Evolutionary conservation across 768 basidiomycete species (phyloP).

Genomic region (Tremella yokohamensis): DNA sequence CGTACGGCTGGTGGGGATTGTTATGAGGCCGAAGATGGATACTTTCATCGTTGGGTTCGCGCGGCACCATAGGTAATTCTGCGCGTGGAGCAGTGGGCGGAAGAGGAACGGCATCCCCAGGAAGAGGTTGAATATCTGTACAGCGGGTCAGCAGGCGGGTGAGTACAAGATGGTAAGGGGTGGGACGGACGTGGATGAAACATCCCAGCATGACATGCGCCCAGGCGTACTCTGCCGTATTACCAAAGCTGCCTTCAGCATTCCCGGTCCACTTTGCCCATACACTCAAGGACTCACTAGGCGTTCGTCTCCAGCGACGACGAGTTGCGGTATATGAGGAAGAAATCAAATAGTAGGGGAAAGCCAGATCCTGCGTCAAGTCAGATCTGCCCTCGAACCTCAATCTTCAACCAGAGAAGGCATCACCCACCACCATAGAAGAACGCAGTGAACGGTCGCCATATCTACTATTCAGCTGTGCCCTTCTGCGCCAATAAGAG

Average conservation of each 20-base stretch:
- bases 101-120: conserved; percentile 47
- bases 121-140: conserved; percentile 40
- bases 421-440: conserved; percentile 48
- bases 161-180: conserved; percentile 1
- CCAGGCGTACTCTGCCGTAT: conserved; percentile 49
- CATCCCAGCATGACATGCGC: conserved; percentile 39
- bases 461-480: conserved; percentile 29
- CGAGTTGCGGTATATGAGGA: conserved; percentile 49
- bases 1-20: conserved; percentile 48
- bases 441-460: conserved; percentile 45
- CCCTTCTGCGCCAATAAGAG: not conserved
- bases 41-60: conserved; percentile 48
- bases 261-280: not conserved
- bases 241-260: conserved; percentile 21
- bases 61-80: conserved; percentile 49
- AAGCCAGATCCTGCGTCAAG: conserved; percentile 39
- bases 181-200: conserved; percentile 37
- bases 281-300: conserved; percentile 33
- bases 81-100: conserved; percentile 46
- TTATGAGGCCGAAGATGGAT: conserved; percentile 48
- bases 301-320: conserved; percentile 40
- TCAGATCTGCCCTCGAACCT: no score
- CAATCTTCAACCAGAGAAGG: no score
- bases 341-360: conserved; percentile 48
- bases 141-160: not conserved